Conservation (phyloP, 805 yeast genomes). For the Diddensiella santjacobensis region DNA sequence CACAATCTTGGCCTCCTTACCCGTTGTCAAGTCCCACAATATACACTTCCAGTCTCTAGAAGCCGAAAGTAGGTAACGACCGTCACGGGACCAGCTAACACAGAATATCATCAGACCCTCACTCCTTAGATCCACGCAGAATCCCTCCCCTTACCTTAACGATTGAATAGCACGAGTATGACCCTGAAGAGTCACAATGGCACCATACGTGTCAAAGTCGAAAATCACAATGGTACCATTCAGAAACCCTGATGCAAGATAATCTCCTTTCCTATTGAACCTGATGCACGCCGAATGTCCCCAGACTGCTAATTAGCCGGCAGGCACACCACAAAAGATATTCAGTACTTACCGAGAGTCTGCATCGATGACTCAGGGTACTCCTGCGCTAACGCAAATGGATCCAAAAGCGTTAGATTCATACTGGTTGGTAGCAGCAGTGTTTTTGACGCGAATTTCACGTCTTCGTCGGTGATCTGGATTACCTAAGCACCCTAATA, state of each 20-base stretch:
- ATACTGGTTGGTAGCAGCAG: no score
- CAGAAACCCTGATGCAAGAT: slow-evolving; percentile 72
- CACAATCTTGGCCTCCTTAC: slow-evolving; percentile 41
- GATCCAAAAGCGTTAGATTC: slow-evolving; percentile 84
- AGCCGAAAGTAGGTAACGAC: slow-evolving; percentile 62
- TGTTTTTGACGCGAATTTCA: no score
- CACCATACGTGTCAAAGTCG: slow-evolving; percentile 64
- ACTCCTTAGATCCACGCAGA: no score
- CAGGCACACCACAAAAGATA: not conserved
- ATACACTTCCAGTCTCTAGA: slow-evolving; percentile 80
- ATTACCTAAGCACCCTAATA: no score
- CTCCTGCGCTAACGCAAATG: slow-evolving; percentile 86
- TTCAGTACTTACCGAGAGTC: slow-evolving; percentile 41
- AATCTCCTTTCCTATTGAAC: slow-evolving; percentile 75
- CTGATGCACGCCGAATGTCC: slow-evolving; percentile 60
- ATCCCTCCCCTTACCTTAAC: slow-evolving; percentile 19
- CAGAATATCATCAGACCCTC: no score
- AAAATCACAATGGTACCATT: slow-evolving; percentile 72
- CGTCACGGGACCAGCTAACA: slow-evolving; percentile 69
- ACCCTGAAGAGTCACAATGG: slow-evolving; percentile 53
- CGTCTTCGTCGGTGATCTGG: not conserved
- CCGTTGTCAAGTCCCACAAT: slow-evolving; percentile 67
- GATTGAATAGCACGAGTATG: slow-evolving; percentile 75
- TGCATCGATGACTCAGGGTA: slow-evolving; percentile 81
- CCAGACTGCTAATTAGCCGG: slow-evolving; percentile 24